A percentile compares a stretch with the other conserved stretches of the same genome.
These are phyloP conservation scores for Lipomyces chichibuensis DNA, from an alignment of 805 yeast species.

Conservation along the genomic window DNA sequence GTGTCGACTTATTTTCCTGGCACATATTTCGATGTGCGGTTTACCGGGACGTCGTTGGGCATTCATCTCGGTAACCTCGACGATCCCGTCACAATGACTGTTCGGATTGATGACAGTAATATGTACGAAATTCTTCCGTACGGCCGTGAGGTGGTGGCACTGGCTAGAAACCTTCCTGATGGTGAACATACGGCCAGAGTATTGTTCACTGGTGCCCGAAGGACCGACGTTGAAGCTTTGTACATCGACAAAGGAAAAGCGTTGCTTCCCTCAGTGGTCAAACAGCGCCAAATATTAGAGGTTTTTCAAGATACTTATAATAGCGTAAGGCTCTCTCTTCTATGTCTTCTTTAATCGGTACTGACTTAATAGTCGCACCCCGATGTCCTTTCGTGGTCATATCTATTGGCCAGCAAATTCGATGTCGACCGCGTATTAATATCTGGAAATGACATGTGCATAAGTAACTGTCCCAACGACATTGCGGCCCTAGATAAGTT, in stretches of 20 bases:
- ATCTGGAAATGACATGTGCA: slow-evolving; percentile 21
- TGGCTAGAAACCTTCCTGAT: slow-evolving; percentile 19
- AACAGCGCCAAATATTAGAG: slow-evolving; percentile 21
- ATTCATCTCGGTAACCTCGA: slow-evolving; percentile 32
- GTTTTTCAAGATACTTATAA: slow-evolving; percentile 26
- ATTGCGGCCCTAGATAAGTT: slow-evolving; percentile 21
- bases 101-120: slow-evolving; percentile 17
- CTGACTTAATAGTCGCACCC: slow-evolving; percentile 7
- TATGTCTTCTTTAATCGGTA: background rate
- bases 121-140: slow-evolving; percentile 26
- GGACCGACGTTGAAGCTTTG: slow-evolving; percentile 32
- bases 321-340: background rate
- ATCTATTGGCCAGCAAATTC: slow-evolving; percentile 19
- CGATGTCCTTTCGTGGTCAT: slow-evolving; percentile 31
- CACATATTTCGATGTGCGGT: slow-evolving; percentile 29
- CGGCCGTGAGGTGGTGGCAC: slow-evolving; percentile 31
- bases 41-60: slow-evolving; percentile 35
- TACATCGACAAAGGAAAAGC: slow-evolving; percentile 24
- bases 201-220: slow-evolving; percentile 23
- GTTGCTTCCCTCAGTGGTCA: background rate
- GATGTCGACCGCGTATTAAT: slow-evolving; percentile 21
- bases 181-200: slow-evolving; percentile 26
- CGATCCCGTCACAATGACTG: slow-evolving; percentile 24
- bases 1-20: slow-evolving; percentile 30
- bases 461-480: slow-evolving; percentile 26